Conservation (phyloP, 2,329 filamentous ascomycete species). For the Aspergillus clavatus region DNA sequence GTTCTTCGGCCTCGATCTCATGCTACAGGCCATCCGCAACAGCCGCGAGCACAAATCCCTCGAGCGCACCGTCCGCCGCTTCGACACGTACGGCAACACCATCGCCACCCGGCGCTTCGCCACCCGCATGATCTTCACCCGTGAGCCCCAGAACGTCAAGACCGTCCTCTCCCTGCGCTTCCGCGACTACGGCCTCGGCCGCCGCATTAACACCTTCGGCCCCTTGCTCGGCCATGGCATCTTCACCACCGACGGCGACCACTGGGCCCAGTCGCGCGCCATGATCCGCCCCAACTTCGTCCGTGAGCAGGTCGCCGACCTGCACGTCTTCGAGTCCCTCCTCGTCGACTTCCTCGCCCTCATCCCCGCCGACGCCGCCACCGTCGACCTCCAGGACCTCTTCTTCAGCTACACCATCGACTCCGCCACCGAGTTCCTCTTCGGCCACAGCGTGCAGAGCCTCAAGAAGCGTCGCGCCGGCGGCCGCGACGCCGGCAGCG, state of each 20-base stretch:
- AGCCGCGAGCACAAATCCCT: not conserved
- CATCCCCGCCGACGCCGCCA: slow-evolving; percentile 15
- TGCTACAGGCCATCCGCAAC: not conserved
- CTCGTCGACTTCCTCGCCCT: slow-evolving; percentile 12
- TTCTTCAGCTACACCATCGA: slow-evolving; percentile 58
- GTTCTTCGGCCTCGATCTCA: not conserved
- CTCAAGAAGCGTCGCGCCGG: slow-evolving; percentile 31
- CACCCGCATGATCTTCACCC: slow-evolving; percentile 39
- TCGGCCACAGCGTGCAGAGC: slow-evolving; percentile 57
- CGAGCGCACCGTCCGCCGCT: not conserved
- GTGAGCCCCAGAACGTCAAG: slow-evolving; percentile 54
- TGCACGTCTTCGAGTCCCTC: slow-evolving; percentile 18
- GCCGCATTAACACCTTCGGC: slow-evolving; percentile 40
- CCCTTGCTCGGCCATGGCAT: slow-evolving; percentile 53
- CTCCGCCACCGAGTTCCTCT: slow-evolving; percentile 74
- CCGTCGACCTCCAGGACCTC: slow-evolving; percentile 18
- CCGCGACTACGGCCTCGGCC: slow-evolving; percentile 48
- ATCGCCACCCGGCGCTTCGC: slow-evolving; percentile 8
- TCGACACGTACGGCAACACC: slow-evolving; percentile 8
- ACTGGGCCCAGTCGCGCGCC: slow-evolving; percentile 51
- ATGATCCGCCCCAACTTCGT: slow-evolving; percentile 45
- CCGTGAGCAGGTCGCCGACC: slow-evolving; percentile 16
- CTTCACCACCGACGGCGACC: slow-evolving; percentile 48
- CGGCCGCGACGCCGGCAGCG: slow-evolving; percentile 7
- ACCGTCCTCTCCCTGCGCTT: slow-evolving; percentile 53